A percentile compares a stretch with the other conserved stretches of the same genome.
Conservation (phyloP, 1,139 yeast genomes). For the Taiozyma sp. region DNA sequence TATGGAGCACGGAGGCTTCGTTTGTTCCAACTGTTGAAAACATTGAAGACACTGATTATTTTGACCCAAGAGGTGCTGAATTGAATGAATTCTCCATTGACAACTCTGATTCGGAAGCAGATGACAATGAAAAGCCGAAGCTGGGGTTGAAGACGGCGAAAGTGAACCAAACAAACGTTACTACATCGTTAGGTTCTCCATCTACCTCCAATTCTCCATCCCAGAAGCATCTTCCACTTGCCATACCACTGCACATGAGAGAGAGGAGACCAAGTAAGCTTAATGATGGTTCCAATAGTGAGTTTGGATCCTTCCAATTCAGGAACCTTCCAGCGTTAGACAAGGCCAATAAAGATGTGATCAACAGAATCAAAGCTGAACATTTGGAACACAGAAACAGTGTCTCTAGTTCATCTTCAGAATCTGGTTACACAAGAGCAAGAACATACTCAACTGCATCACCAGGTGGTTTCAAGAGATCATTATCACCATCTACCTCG, state of each 20-base stretch:
- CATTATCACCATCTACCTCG: slow-evolving; percentile 30
- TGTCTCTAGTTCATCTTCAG: slow-evolving; percentile 32
- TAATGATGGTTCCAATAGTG: slow-evolving; percentile 61
- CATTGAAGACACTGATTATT: slow-evolving; percentile 89
- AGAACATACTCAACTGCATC: slow-evolving; percentile 25
- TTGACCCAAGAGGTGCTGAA: slow-evolving; percentile 86
- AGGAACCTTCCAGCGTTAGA: slow-evolving; percentile 87
- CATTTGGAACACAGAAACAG: slow-evolving; percentile 41
- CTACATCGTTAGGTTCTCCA: slow-evolving; percentile 18
- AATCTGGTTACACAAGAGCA: slow-evolving; percentile 23
- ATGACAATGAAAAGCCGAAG: neutral
- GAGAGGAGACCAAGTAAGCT: slow-evolving; percentile 66
- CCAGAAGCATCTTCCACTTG: slow-evolving; percentile 35
- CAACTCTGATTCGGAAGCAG: slow-evolving; percentile 33
- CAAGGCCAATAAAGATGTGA: slow-evolving; percentile 90
- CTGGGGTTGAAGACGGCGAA: neutral
- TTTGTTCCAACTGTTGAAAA: slow-evolving; percentile 78
- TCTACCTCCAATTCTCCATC: slow-evolving; percentile 26
- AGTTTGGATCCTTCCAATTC: slow-evolving; percentile 91
- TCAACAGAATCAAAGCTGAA: slow-evolving; percentile 79
- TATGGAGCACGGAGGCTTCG: slow-evolving; percentile 74
- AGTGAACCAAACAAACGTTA: slow-evolving; percentile 7
- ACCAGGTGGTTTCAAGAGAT: slow-evolving; percentile 22
- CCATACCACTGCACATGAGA: slow-evolving; percentile 52
- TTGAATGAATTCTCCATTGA: slow-evolving; percentile 58